These are phyloP conservation scores for Clonostachys byssicola DNA, from an alignment of 2,329 filamentous ascomycete genomes.

Conservation along the genomic window DNA sequence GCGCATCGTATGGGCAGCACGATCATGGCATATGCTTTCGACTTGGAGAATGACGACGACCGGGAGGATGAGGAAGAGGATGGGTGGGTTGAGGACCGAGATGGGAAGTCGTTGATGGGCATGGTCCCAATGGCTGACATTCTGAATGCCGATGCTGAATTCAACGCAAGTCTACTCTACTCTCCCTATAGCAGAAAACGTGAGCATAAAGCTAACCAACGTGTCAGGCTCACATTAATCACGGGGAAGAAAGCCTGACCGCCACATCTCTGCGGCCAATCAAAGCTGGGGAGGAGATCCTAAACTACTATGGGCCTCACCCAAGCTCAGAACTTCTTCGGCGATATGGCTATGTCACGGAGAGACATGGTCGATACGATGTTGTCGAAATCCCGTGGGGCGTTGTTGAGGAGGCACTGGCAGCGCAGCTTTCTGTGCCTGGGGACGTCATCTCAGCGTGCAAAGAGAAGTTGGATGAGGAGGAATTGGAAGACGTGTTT, in stretches of 20 bases:
- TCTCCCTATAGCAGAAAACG: neutral
- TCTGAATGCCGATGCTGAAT: slow-evolving; percentile 83
- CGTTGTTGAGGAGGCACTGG: slow-evolving; percentile 44
- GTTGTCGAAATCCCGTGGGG: slow-evolving; percentile 73
- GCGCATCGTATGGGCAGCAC: slow-evolving; percentile 81
- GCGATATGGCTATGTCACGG: slow-evolving; percentile 83
- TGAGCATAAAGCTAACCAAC: neutral
- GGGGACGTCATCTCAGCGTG: slow-evolving; percentile 32
- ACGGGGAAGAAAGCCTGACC: slow-evolving; percentile 51
- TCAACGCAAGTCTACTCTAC: slow-evolving; percentile 57
- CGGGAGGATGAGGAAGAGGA: slow-evolving; percentile 54
- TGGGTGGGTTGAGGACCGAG: slow-evolving; percentile 61
- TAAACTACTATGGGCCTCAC: slow-evolving; percentile 86
- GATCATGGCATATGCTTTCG: slow-evolving; percentile 93
- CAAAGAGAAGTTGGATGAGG: slow-evolving; percentile 19
- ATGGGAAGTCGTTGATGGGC: slow-evolving; percentile 60
- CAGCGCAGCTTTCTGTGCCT: slow-evolving; percentile 28
- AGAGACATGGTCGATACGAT: slow-evolving; percentile 73
- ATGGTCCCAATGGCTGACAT: slow-evolving; percentile 92
- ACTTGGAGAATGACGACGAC: slow-evolving; percentile 60
- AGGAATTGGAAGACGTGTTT: slow-evolving; percentile 72
- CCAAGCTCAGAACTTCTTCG: slow-evolving; percentile 79
- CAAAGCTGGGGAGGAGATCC: slow-evolving; percentile 67
- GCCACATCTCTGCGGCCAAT: slow-evolving; percentile 72
- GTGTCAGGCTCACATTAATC: slow-evolving; percentile 46